Evolutionary conservation across 2,329 filamentous ascomycete species (phyloP), one percentile per base, ranked within the genome.

Genomic region (Diaporthe citriasiana): DNA sequence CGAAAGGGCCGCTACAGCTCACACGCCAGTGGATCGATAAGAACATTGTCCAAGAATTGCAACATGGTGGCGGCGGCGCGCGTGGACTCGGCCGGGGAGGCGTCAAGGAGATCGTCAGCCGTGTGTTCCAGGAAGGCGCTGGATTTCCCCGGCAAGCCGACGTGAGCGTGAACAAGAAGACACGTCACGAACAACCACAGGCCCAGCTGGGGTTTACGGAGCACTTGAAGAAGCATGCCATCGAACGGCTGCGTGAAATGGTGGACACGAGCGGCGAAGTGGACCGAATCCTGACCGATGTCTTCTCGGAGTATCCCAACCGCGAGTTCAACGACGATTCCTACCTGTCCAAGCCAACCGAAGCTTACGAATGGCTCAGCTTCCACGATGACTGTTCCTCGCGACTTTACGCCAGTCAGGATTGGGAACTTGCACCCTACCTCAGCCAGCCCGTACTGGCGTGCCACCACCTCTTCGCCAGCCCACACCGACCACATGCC

Each of bases 251-350:
- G 22, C 86, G 90, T 59, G 91, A 95, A 78, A 94, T 97, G 89
- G 86, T 95, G 40, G 92, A 95, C 76, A 93, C 93, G 0, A 93
- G 92, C 79, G 94, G 94, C 51, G 94, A 97, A 74, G 90, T 92
- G 57, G 93, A 95, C 80, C 90, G 93, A 74, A 93, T 97, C 79
- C 87, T 96, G 80, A 92, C 91, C 25, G 94, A 98, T 76, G 93
- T 97, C 78, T 98, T 98, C 80, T 88, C 93, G 30, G 90, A 93
- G 77, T 99, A 98, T 82, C 95, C 96, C 0, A 91, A 91, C 55
- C 94, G 95, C 78, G 92, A 95, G 27, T 99, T 93, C 83, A 97
- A 98, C 84, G 97, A 99, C 81, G 97, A 99, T 82, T 93, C 92
- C 0, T 93, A 94, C 78, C 91, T 99, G 42, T 94, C 92, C 45